Evolutionary conservation across 1,139 yeast species (phyloP).

Genomic region (Geotrichum restrictum): DNA sequence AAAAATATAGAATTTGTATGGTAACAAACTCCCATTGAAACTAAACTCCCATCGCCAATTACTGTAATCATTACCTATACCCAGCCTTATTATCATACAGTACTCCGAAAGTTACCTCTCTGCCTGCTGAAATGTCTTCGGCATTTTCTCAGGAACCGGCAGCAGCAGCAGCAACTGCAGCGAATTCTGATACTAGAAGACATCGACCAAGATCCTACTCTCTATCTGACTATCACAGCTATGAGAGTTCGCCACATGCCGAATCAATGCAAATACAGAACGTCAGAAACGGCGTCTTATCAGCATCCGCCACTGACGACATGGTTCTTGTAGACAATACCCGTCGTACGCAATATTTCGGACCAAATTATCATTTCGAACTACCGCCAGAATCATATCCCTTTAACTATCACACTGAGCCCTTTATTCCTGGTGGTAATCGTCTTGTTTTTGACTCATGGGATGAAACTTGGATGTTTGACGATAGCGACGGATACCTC

Average conservation of each 20-base stretch:
- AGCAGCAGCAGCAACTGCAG: too few species aligned
- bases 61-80: too few species aligned
- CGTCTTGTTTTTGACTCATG: too few species aligned
- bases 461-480: too few species aligned
- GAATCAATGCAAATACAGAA: neutral
- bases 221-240: neutral
- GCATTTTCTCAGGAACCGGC: neutral
- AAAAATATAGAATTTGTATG: neutral
- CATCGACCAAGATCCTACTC: constrained; percentile 1
- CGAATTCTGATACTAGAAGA: neutral
- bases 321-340: neutral
- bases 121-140: neutral
- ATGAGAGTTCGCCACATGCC: neutral
- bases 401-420: too few species aligned
- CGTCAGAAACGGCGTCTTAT: neutral
- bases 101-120: too few species aligned
- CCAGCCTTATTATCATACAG: too few species aligned
- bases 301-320: neutral
- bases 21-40: too few species aligned
- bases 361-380: neutral
- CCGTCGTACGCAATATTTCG: neutral
- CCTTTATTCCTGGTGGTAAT: too few species aligned
- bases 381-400: too few species aligned
- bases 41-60: too few species aligned
- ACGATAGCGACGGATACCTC: too few species aligned